Percentiles rank a stretch among this genome's conserved stretches.
Conservation (phyloP, 2,329 filamentous ascomycete species). For the Plectosphaerella plurivora region DNA sequence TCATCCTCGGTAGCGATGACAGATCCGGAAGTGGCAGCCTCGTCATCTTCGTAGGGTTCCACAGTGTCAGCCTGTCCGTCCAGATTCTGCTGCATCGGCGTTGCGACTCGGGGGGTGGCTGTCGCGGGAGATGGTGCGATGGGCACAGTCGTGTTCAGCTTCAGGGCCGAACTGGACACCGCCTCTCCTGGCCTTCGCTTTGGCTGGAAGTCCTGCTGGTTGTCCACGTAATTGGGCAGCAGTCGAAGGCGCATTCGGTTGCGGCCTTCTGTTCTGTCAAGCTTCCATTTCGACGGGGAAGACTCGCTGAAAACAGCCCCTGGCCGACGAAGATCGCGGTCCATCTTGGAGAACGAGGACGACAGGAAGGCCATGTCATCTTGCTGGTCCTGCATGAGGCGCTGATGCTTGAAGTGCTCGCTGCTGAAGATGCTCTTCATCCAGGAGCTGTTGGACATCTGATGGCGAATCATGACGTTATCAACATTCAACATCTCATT, state of each 20-base stretch:
- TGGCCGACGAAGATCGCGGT: slow-evolving; percentile 71
- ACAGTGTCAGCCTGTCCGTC: slow-evolving; percentile 8
- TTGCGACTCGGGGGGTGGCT: slow-evolving; percentile 15
- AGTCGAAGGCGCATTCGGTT: slow-evolving; percentile 91
- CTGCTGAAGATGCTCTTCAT: slow-evolving; percentile 92
- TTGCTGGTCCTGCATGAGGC: slow-evolving; percentile 86
- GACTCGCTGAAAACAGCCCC: slow-evolving; percentile 74
- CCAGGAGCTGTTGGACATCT: slow-evolving; percentile 84
- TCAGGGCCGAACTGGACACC: slow-evolving; percentile 7
- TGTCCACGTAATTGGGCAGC: slow-evolving; percentile 68
- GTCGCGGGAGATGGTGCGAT: slow-evolving; percentile 13
- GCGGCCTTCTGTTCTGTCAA: slow-evolving; percentile 91
- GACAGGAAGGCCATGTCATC: slow-evolving; percentile 79
- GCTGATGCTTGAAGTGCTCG: slow-evolving; percentile 87
- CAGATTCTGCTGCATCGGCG: slow-evolving; percentile 13
- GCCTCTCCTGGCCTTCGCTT: slow-evolving; percentile 55
- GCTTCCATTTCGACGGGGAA: slow-evolving; percentile 71
- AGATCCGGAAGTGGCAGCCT: slow-evolving; percentile 17
- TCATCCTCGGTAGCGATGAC: slow-evolving; percentile 67
- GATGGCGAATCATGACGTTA: slow-evolving; percentile 73
- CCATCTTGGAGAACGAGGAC: slow-evolving; percentile 72
- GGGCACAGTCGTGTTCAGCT: slow-evolving; percentile 14
- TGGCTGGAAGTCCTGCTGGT: slow-evolving; percentile 74
- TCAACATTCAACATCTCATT: slow-evolving; percentile 64
- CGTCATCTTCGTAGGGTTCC: slow-evolving; percentile 18